Evolutionary conservation across 495 filamentous ascomycete genomes (phyloP), one percentile per base, ranked within the genome.

Genomic region (Usnea hakonensis): DNA sequence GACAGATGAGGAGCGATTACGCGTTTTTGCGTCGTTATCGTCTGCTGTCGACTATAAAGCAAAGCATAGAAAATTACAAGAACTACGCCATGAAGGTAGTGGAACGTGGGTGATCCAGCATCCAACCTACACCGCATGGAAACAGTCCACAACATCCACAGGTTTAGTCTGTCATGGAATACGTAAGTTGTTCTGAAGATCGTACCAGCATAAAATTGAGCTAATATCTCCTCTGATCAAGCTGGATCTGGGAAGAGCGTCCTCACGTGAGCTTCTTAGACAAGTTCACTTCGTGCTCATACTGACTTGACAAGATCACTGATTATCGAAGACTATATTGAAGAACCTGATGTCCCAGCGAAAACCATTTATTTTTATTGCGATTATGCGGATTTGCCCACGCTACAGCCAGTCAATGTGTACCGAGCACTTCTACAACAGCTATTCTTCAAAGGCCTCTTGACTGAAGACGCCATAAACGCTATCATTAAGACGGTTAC

Each of bases 361-460:
- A 21, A 46, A 9, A 3, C 41, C 19, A 3, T 43, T 5, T 63
- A 63, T 26, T 59, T 57, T 38, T 63, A 63, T 21, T 63, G 61
- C 21, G 54, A 63, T 35, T 63, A 57, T 46, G 43, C 61, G 30
- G 54, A 63, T 57, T 30, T 38, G 2, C 55, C 16, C 4, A 44
- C 61, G 32, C 61, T 63, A n/a, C 38, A 59, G 40, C 32, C 61
- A 26, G 33, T 16, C 33, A 43, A 21, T 44, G n/a, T 63, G 21
- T 56, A 57, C 6, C 37, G 61, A 21, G 46, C 61, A 32, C 41
- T 63, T 43, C 30, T 63, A n/a, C 40, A 56, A 36, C 54, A 63
- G 26, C 36, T 63, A 21, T 48, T 48, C 6, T 48, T 48, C 35
- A 26, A 5, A 21, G 35, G 37, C 1, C 19, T 37, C 26, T 14